phyloP scores from a whole-genome alignment of 177 flowering plant genomes.

The Vitis hybrid region DNA sequence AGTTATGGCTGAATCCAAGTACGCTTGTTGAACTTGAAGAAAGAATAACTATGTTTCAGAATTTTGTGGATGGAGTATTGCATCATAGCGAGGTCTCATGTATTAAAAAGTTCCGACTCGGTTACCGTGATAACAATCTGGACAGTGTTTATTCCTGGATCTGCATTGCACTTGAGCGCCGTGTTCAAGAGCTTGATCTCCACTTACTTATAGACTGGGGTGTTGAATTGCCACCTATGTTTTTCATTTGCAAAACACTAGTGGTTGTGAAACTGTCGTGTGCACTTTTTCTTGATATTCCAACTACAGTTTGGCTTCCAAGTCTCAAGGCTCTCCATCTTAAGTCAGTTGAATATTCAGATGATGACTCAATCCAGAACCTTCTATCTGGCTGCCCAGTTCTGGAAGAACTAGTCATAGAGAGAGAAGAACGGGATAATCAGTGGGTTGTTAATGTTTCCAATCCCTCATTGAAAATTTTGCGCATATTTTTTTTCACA shows the following conservation, averaged over 20 bases:
- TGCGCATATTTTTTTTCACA: neutral
- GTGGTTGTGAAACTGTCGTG: neutral
- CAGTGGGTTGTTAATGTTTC: neutral
- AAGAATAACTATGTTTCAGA: neutral
- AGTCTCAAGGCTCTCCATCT: constrained; percentile 1
- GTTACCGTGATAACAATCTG: too few species aligned
- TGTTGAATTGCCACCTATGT: neutral
- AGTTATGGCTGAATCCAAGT: too few species aligned
- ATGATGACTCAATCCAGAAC: neutral
- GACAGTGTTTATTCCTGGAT: neutral
- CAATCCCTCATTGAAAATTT: neutral
- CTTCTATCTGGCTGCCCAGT: constrained; percentile 6
- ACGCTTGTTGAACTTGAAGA: too few species aligned
- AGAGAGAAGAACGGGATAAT: neutral
- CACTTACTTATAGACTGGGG: neutral
- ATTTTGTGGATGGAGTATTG: constrained; percentile 8
- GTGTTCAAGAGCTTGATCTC: constrained; percentile 6
- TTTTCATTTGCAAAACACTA: neutral
- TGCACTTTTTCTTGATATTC: neutral
- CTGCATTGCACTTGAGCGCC: neutral
- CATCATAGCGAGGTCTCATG: neutral
- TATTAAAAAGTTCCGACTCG: neutral
- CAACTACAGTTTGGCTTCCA: neutral
- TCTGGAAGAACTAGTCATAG: neutral
- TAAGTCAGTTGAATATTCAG: neutral